Conservation (phyloP, 78 protist genomes). For the Speleostelium caveatum region DNA sequence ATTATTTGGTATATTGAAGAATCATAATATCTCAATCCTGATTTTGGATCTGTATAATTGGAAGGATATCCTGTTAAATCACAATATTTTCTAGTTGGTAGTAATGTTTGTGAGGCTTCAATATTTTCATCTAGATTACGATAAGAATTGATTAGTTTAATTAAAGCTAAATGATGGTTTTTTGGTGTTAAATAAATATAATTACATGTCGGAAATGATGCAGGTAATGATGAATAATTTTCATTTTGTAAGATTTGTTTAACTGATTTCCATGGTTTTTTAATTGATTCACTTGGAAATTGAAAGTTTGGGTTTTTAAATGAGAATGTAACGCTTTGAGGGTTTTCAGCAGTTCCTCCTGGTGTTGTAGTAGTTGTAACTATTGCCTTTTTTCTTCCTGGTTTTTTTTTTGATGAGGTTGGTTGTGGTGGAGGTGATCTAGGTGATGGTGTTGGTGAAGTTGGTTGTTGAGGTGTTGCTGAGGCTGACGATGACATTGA, state of each 20-base stretch:
- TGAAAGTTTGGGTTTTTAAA: slow-evolving; percentile 37
- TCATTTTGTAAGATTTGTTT: slow-evolving; percentile 48
- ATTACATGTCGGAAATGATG: slow-evolving; percentile 45
- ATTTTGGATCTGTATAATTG: slow-evolving; percentile 51
- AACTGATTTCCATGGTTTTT: slow-evolving; percentile 43
- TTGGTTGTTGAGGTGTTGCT: neutral
- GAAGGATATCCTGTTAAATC: slow-evolving; percentile 44
- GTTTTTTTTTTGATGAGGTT: neutral
- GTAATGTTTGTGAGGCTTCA: slow-evolving; percentile 31
- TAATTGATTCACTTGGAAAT: neutral
- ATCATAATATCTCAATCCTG: slow-evolving; percentile 48
- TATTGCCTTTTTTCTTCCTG: slow-evolving; percentile 36
- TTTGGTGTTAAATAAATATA: neutral
- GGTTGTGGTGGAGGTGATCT: neutral
- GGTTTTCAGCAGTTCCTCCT: neutral
- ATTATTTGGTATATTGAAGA: slow-evolving; percentile 32
- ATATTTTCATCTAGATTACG: slow-evolving; percentile 27
- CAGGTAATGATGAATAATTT: neutral
- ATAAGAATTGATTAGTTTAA: neutral
- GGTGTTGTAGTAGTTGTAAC: neutral
- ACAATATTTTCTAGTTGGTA: slow-evolving; percentile 33
- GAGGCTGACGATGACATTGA: neutral
- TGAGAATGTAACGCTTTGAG: neutral
- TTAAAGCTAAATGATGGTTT: neutral
- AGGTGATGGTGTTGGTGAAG: neutral